Evolutionary conservation across 192 early-diverging fungal genomes (phyloP).

Genomic region (Mortierella alpina): DNA sequence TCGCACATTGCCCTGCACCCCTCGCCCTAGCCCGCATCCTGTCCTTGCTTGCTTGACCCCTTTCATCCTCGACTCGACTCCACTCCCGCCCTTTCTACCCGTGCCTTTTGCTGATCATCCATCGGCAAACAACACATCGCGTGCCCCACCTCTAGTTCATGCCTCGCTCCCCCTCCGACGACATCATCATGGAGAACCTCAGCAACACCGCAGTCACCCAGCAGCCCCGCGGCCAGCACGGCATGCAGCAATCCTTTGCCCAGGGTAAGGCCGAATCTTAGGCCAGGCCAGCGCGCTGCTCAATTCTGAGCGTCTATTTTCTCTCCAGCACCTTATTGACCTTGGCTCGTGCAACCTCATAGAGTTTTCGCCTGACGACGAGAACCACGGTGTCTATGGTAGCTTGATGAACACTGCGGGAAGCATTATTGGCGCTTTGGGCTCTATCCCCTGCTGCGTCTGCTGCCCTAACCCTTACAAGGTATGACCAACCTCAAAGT

Average conservation of each 20-base stretch:
- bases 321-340: constrained; percentile 36
- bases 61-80: too few species aligned
- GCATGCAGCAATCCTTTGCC: constrained; percentile 46
- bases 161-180: constrained; percentile 18
- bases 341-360: constrained; percentile 55
- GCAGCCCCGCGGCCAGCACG: constrained; percentile 27
- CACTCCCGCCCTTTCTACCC: too few species aligned
- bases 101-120: too few species aligned
- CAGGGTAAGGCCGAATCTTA: neutral
- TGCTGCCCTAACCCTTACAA: constrained; percentile 76
- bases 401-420: constrained; percentile 61
- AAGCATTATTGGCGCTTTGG: constrained; percentile 52
- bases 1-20: too few species aligned
- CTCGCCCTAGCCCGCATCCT: too few species aligned
- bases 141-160: neutral
- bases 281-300: neutral
- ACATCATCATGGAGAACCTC: constrained; percentile 34
- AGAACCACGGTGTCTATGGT: constrained; percentile 58
- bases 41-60: too few species aligned
- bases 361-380: constrained; percentile 49
- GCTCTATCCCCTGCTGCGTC: constrained; percentile 59
- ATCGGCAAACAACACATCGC: too few species aligned
- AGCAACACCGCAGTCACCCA: constrained; percentile 10
- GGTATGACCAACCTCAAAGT: constrained; percentile 69
- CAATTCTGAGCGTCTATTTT: neutral